These are phyloP conservation scores for Aspergillus felis DNA, from an alignment of 2,329 filamentous ascomycete species.

Conservation along the genomic window DNA sequence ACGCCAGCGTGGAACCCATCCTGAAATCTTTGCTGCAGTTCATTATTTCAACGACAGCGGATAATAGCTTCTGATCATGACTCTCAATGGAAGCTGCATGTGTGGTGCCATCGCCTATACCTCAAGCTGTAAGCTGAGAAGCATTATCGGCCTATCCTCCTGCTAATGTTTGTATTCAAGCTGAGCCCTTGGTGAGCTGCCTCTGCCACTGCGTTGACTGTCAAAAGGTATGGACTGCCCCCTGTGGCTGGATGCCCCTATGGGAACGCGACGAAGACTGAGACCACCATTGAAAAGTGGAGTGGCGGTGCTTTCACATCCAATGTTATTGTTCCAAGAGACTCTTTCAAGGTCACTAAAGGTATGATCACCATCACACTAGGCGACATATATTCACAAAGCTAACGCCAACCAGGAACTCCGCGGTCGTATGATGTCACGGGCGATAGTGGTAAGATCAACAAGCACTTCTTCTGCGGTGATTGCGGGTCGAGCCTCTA, in stretches of 20 bases:
- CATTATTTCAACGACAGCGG: background rate
- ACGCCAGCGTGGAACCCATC: background rate
- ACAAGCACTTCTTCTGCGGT: conserved; percentile 54
- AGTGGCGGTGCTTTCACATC: conserved; percentile 54
- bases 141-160: background rate
- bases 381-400: background rate
- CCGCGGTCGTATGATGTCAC: conserved; percentile 47
- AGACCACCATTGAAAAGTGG: conserved; percentile 35
- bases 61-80: conserved; percentile 15
- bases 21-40: background rate
- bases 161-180: conserved; percentile 21
- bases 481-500: conserved; percentile 51
- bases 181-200: conserved; percentile 41
- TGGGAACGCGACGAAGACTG: background rate
- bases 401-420: conserved; percentile 30
- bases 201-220: conserved; percentile 54
- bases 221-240: conserved; percentile 44
- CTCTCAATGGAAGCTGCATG: conserved; percentile 31
- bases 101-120: conserved; percentile 30
- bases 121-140: conserved; percentile 19
- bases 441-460: conserved; percentile 51
- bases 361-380: conserved; percentile 26
- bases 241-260: background rate
- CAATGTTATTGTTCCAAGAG: conserved; percentile 49
- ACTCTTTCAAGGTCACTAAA: conserved; percentile 48